These are phyloP conservation scores for Melampsora larici-populina DNA, from an alignment of 1,284 basidiomycete species.

Conservation along the genomic window DNA sequence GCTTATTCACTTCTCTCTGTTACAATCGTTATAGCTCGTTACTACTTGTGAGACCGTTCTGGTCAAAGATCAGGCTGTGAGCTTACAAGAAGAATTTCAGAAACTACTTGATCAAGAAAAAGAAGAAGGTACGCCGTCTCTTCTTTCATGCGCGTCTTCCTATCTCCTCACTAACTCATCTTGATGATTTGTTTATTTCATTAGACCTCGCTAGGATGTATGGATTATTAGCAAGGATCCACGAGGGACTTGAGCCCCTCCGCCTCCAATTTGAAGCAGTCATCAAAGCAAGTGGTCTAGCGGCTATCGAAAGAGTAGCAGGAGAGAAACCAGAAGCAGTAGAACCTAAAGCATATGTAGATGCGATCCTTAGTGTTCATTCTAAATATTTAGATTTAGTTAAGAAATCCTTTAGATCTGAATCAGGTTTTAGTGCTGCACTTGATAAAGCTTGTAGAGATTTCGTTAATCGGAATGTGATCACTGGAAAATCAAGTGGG, in stretches of 20 bases:
- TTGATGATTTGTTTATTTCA: neutral
- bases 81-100: constrained; percentile 95
- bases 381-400: constrained; percentile 89
- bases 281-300: constrained; percentile 83
- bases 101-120: constrained; percentile 78
- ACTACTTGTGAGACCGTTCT: constrained; percentile 87
- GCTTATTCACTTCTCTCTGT: neutral
- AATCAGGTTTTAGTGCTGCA: constrained; percentile 90
- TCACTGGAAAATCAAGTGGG: constrained; percentile 69
- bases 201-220: constrained; percentile 90
- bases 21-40: constrained; percentile 61
- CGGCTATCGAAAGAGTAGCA: constrained; percentile 73
- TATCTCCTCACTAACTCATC: neutral
- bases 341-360: constrained; percentile 87
- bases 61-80: constrained; percentile 77
- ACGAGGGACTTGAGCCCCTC: constrained; percentile 84
- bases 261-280: constrained; percentile 90
- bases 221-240: constrained; percentile 80
- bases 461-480: constrained; percentile 92
- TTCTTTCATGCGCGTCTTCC: neutral
- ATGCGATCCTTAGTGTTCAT: constrained; percentile 85
- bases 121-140: neutral
- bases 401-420: constrained; percentile 81
- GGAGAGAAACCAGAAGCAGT: constrained; percentile 57
- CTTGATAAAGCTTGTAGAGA: constrained; percentile 91